Evolutionary conservation across 1,284 basidiomycete genomes (phyloP), one percentile per base, ranked within the genome.

Genomic region (Austroboletus novae-zelandiae): DNA sequence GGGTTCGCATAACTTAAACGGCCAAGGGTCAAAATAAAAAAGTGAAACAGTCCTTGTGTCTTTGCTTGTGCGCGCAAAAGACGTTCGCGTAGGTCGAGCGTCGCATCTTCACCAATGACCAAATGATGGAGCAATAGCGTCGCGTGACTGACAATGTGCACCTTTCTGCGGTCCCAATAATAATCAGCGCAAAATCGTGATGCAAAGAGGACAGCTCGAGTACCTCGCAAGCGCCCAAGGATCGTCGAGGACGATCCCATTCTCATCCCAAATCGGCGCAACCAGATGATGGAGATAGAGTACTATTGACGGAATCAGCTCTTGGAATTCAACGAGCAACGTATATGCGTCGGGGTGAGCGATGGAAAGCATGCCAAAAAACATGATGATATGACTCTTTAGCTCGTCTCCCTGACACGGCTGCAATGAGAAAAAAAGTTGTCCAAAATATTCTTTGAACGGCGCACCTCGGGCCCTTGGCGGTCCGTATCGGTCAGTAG

Each of bases 11-110:
- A 93, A 48, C 83, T 82, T 48, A 94, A 73, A 50, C 85, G 74
- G 27, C 91, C 88, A 47, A 94, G 78, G 5, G 83, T 80, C 9
- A 90, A 81, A 32, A 86, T 80, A 60, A 91, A 91, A 58, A 84
- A 75, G 60, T 93, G 84, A n/a, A 75, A 75, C n/a, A 89, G 66
- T 18, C 84, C 84, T 56, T 80, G 83, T 41, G 71, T 69, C 29
- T 77, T 74, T 43, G 71, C 67, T 8, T 74, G 73, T 9, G 79
- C 75, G 32, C 73, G 68, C 47, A 79, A 74, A 29, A 89, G 72
- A 61, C 79, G 79, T 32, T 77, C 71, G 20, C 78, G 75, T 42
- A 89, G 66, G 60, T 79, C 76, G 43, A 77, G 64, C 11, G 67
- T 64, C 27, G 75, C 69, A 23, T 75, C 71, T 37, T 69, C 63